A percentile compares a stretch with the other conserved stretches of the same genome.
Conservation (phyloP, 164 flowering plant species). For the Liquidambar formosana region DNA sequence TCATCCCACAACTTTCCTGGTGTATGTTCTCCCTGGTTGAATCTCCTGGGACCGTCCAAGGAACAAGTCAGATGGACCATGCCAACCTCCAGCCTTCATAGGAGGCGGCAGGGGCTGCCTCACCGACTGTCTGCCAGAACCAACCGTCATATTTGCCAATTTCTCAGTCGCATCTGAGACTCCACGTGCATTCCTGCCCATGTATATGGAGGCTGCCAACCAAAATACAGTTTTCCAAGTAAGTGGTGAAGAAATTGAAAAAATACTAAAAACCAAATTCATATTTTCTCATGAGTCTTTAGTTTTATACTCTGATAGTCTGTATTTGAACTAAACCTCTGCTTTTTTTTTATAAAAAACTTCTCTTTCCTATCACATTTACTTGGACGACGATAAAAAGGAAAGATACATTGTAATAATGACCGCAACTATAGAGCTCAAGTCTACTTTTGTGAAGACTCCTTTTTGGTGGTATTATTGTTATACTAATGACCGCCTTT, state of each 20-base stretch:
- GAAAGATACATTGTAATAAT: no score
- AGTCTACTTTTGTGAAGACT: no score
- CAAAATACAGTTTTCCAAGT: not conserved
- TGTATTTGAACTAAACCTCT: no score
- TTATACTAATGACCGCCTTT: no score
- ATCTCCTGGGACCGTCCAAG: conserved; percentile 50
- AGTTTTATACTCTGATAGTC: no score
- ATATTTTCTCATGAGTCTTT: no score
- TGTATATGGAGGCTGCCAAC: conserved; percentile 36
- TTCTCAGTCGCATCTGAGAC: conserved; percentile 59
- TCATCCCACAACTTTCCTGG: conserved; percentile 73
- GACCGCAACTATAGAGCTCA: no score
- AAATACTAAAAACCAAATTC: no score
- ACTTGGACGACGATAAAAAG: no score
- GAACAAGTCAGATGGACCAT: conserved; percentile 36
- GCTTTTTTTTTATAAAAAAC: no score
- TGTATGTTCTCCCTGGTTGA: conserved; percentile 40
- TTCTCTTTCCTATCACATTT: no score
- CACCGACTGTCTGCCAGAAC: conserved; percentile 34
- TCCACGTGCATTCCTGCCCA: conserved; percentile 32
- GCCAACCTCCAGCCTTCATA: conserved; percentile 81
- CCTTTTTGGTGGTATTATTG: no score
- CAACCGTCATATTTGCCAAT: conserved; percentile 52
- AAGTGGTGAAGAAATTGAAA: not conserved
- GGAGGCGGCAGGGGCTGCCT: conserved; percentile 39